Conservation (phyloP, 257 asterid species). For the Ophiorrhiza pumila region DNA sequence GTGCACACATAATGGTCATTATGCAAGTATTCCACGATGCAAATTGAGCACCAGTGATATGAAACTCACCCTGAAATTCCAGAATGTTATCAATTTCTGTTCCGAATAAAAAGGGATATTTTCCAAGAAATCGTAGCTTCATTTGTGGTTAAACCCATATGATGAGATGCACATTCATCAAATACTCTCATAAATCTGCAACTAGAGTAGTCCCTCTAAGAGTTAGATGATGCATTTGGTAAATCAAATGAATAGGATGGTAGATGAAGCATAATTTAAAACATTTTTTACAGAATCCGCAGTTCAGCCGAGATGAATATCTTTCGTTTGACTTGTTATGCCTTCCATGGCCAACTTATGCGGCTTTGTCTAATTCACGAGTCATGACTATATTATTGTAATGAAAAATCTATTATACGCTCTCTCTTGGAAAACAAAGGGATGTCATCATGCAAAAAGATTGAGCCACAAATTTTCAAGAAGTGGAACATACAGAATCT, state of each 20-base stretch:
- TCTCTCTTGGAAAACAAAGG: background rate
- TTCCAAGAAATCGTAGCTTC: background rate
- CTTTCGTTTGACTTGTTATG: slow-evolving; percentile 6
- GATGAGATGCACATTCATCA: background rate
- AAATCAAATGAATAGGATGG: background rate
- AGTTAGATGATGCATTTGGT: background rate
- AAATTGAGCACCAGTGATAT: background rate
- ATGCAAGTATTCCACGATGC: background rate
- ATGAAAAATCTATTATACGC: background rate
- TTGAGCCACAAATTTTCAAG: slow-evolving; percentile 2
- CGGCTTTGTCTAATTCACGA: background rate
- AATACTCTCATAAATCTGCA: background rate
- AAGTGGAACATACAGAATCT: slow-evolving; percentile 11
- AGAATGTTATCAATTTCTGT: background rate
- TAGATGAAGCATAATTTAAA: background rate
- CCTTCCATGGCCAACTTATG: background rate
- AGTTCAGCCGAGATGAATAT: background rate
- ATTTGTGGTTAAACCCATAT: background rate
- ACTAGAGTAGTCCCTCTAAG: background rate
- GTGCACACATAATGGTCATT: background rate
- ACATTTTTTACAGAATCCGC: background rate
- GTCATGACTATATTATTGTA: background rate
- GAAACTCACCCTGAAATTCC: background rate
- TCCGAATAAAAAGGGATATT: background rate
- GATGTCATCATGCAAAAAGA: slow-evolving; percentile 3